Base-by-base conservation (phyloP, 768 basidiomycete species). In the Lyophyllum decastes region DNA sequence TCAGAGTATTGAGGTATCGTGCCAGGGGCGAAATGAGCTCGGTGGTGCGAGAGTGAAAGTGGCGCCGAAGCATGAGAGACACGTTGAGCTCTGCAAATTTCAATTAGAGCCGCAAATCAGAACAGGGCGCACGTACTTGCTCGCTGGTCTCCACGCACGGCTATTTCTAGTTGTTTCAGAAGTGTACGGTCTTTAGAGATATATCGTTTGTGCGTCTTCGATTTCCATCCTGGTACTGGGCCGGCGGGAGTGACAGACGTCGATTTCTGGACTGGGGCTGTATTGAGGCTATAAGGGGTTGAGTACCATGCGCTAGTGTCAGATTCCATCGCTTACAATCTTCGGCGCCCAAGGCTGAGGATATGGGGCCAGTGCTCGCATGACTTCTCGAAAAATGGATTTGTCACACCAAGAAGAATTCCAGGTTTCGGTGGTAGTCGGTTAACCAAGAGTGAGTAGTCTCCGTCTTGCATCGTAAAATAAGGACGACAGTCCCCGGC, bases 381-480 rank as follows among this genome's bases (percentile, higher is more conserved):
- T 1, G 84, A 83, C 51, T 84, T 85, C 65, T 88, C 86, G 52
- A 95, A 89, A 65, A 92, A 87, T 0, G 94, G 94, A 65, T 95
- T 96, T 1, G 94, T 96, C 9, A 93, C 90, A 9, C 94, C 92
- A 2, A 96, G 69, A 5, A 96, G 63, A 2, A 92, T 70, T 1
- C 93, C 94, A 0, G 87, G 72, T 69, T 86, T 86, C 0, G 92
- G 93, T n/a, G 87, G 83, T 27, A 90, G 83, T 59, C 87, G 87
- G 68, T 93, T 94, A 43, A 97, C 87, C 12, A 99, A 71, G 1
- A 80, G 66, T 2, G 80, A 64, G 61, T 89, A 86, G 58, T 97
- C 95, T n/a, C 82, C 82, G 66, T 98, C 96, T 69, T 98, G 96
- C 64, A 99, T 94, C 16, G 96, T 97, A 62, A 98, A 91, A 71